Conservation (phyloP, 768 basidiomycete genomes). For the Dacryopinax primogenitus region DNA sequence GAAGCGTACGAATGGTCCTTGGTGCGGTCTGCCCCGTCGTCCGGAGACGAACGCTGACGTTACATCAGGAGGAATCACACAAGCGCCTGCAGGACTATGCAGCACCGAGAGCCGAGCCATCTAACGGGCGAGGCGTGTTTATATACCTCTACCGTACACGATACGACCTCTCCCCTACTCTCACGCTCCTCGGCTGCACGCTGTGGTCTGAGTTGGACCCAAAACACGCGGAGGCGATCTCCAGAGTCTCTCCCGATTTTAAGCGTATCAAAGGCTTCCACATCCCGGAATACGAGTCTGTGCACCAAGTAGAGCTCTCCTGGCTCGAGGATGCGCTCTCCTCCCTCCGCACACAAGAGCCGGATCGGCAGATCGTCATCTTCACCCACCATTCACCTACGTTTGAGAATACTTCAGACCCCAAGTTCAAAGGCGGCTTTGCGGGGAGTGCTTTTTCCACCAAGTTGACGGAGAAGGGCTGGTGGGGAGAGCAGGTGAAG, state of each 20-base stretch:
- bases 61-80: constrained; percentile 1
- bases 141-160: constrained; percentile 28
- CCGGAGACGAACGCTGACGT: constrained; percentile 16
- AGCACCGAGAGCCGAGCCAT: not conserved
- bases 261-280: constrained; percentile 24
- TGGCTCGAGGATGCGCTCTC: constrained; percentile 28
- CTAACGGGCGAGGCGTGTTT: constrained; percentile 16
- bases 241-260: constrained; percentile 28
- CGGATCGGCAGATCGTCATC: constrained; percentile 25
- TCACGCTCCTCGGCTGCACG: constrained; percentile 34
- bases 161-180: constrained; percentile 25
- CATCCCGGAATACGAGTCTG: constrained; percentile 18
- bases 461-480: constrained; percentile 24
- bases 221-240: constrained; percentile 23
- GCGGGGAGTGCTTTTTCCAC: constrained; percentile 26
- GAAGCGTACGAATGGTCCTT: constrained; percentile 15
- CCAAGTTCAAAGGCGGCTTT: constrained; percentile 22
- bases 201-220: constrained; percentile 29
- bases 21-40: not conserved
- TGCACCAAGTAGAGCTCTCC: constrained; percentile 24
- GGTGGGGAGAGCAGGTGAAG: constrained; percentile 22
- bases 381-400: constrained; percentile 36
- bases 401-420: constrained; percentile 26
- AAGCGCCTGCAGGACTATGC: not conserved
- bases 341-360: constrained; percentile 23